A percentile compares a stretch with the other conserved stretches of the same genome.
Evolutionary conservation across 495 filamentous ascomycete genomes (phyloP).

Genomic region (Tuber brumale): DNA sequence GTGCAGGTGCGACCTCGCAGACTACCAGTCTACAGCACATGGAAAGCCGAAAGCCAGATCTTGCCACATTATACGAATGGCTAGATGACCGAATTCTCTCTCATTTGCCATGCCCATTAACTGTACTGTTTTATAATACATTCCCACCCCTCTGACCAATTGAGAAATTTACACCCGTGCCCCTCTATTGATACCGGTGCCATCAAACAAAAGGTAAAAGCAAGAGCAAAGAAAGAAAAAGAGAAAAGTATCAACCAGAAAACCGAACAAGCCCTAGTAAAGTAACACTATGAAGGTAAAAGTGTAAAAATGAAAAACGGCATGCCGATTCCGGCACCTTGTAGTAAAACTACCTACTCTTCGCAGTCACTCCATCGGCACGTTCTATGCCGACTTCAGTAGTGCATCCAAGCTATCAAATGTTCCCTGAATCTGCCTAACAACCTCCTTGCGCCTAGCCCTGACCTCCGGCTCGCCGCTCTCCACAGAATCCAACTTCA

Average conservation of each 20-base stretch:
- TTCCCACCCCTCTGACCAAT: background rate
- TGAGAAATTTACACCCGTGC: background rate
- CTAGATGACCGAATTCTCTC: background rate
- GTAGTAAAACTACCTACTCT: background rate
- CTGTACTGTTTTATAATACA: background rate
- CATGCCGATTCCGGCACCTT: background rate
- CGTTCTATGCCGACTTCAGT: conserved; percentile 16
- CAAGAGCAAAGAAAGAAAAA: conserved; percentile 10
- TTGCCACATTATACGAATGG: background rate
- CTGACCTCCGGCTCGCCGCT: conserved; percentile 61
- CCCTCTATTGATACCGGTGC: background rate
- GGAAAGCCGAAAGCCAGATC: background rate
- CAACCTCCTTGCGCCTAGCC: conserved; percentile 62
- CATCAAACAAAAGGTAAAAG: background rate
- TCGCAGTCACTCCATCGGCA: background rate
- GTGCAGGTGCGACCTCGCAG: too few relatives aligned
- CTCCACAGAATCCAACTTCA: conserved; percentile 82
- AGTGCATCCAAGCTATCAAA: conserved; percentile 57
- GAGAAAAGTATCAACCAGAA: conserved; percentile 5
- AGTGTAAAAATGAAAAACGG: background rate
- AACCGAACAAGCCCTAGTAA: background rate
- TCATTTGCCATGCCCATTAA: background rate
- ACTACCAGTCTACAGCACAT: background rate
- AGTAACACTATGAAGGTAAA: background rate
- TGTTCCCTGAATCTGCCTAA: conserved; percentile 63